Evolutionary conservation across 306 rosid species (phyloP), one percentile per base, ranked within the genome.

Genomic region (Vigna trinervia): DNA sequence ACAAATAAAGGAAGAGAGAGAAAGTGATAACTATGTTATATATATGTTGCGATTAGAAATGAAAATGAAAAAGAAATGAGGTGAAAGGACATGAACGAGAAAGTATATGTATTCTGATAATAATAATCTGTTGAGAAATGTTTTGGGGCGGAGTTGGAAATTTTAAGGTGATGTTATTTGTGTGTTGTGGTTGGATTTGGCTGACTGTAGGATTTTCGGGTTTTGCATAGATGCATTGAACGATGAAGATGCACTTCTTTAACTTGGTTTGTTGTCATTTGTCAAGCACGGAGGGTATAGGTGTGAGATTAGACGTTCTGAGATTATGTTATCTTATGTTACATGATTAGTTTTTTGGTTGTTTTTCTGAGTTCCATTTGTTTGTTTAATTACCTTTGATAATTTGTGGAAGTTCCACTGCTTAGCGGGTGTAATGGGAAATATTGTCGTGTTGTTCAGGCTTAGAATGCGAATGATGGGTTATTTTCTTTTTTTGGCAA

Each of bases 311-410:
- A 4, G 17, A 64, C 10, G 3, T 63, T 53, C 45, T 74, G 15
- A 71, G 71, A n/a, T 75, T 11, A 20, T 63, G 32, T 48, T 56
- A 2, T 28, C 23, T 48, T 59, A 11, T 36, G 12, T 38, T 64
- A 20, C 19, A 58, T 80, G 75, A 43, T 47, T 63, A 17, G 53
- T 62, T 74, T 69, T 63, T 61, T 58, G 1, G 61, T 12, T 50
- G 22, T 39, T 54, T 73, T 69, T 60, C 39, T 38, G 54, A 34
- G 30, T 50, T 77, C 13, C 30, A 23, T 58, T 39, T 22, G 39
- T 30, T 34, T 62, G 6, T 47, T 4, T 53, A 71, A 45, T 63
- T 34, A 2, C 38, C 43, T 30, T 11, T 56, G 69, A 66, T 52
- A 17, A 46, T 69, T 47, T 75, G 41, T 12, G 72, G 26, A 36